Evolutionary conservation across 1,139 yeast species (phyloP).

Genomic region (Zygosaccharomyces pseudobailii): DNA sequence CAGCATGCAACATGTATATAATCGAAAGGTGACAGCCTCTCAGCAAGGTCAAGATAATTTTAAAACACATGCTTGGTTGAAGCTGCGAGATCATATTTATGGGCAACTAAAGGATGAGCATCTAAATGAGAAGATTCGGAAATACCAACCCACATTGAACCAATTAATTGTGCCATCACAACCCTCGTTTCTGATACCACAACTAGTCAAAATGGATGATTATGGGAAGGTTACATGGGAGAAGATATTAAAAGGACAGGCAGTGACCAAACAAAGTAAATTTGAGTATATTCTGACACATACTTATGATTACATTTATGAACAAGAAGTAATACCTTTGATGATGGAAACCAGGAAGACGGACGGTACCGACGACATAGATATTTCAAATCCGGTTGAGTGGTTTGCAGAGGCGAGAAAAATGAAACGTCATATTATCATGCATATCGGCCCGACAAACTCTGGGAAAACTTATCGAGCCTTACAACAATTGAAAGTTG

Average conservation of each 20-base stretch:
- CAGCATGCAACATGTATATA: slow-evolving; percentile 18
- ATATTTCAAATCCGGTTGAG: slow-evolving; percentile 67
- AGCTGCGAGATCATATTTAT: slow-evolving; percentile 23
- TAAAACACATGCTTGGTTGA: slow-evolving; percentile 22
- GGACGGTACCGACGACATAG: slow-evolving; percentile 29
- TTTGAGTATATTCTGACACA: slow-evolving; percentile 18
- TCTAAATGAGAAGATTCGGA: slow-evolving; percentile 1
- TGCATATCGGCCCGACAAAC: slow-evolving; percentile 97
- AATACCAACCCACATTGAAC: slow-evolving; percentile 10
- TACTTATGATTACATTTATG: slow-evolving; percentile 19
- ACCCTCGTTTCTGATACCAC: slow-evolving; percentile 16
- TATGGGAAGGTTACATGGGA: slow-evolving; percentile 14
- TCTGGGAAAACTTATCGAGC: slow-evolving; percentile 95
- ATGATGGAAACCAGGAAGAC: slow-evolving; percentile 15
- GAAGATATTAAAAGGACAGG: slow-evolving; percentile 5
- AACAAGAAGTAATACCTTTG: slow-evolving; percentile 26
- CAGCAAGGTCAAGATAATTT: slow-evolving; percentile 8
- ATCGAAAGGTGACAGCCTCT: slow-evolving; percentile 15
- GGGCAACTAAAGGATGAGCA: slow-evolving; percentile 17
- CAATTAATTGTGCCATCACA: slow-evolving; percentile 18
- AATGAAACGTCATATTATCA: slow-evolving; percentile 67
- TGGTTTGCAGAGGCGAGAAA: slow-evolving; percentile 89
- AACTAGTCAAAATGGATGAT: slow-evolving; percentile 15
- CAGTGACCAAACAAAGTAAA: slow-evolving; percentile 12
- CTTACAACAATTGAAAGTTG: slow-evolving; percentile 57